Conservation (phyloP, 169 alveolate genomes). For the Plasmodium cynomolgi region DNA sequence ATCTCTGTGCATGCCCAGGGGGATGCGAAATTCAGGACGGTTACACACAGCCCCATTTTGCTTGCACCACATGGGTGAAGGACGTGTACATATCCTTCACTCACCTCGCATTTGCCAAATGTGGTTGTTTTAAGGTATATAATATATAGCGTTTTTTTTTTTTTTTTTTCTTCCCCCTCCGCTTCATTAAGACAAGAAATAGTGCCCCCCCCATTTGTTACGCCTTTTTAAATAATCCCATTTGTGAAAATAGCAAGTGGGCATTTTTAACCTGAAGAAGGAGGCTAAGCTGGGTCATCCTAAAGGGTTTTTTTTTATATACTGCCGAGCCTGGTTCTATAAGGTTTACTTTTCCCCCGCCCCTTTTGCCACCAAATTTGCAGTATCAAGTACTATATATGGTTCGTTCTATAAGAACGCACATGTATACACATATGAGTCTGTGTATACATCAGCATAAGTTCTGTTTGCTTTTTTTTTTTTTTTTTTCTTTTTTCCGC, state of each 20-base stretch:
- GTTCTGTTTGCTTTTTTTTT: neutral
- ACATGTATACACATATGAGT: neutral
- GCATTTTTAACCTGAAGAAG: neutral
- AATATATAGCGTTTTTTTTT: neutral
- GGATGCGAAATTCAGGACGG: neutral
- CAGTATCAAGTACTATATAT: neutral
- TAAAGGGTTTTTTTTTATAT: neutral
- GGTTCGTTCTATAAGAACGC: neutral
- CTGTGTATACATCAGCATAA: neutral
- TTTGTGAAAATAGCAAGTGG: neutral
- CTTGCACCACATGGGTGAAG: neutral
- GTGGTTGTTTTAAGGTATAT: neutral
- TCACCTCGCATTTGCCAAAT: neutral
- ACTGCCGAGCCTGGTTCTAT: neutral
- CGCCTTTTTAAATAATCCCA: neutral
- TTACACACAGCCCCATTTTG: neutral
- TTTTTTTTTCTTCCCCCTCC: neutral
- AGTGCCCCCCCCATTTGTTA: neutral
- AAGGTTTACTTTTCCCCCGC: neutral
- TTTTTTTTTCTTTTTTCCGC: neutral
- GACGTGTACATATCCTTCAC: neutral
- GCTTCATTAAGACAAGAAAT: neutral
- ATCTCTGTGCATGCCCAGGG: neutral
- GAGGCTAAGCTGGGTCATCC: neutral
- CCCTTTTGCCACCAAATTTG: neutral